phyloP scores from a whole-genome alignment of 2,329 filamentous ascomycete species.

The Ophiobolus disseminans region DNA sequence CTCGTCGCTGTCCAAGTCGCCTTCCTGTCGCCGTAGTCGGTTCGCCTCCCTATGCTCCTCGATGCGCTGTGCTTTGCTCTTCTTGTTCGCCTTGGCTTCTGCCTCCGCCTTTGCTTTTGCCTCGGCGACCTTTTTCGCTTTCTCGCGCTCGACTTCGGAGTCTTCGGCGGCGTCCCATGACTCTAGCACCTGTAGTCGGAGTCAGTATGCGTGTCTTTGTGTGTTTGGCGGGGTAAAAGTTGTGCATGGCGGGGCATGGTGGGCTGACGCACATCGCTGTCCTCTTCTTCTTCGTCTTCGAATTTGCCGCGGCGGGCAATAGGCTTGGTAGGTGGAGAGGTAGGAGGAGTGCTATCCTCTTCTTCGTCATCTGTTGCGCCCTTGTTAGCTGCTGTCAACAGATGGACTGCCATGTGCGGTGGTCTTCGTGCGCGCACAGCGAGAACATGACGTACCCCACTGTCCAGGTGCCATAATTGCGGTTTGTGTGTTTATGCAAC shows the following conservation, averaged over 20 bases:
- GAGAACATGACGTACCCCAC: slow-evolving; percentile 52
- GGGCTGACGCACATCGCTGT: slow-evolving; percentile 72
- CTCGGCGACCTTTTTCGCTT: slow-evolving; percentile 84
- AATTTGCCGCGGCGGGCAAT: slow-evolving; percentile 71
- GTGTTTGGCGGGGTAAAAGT: slow-evolving; percentile 24
- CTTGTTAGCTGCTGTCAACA: slow-evolving; percentile 23
- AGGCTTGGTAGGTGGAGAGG: slow-evolving; percentile 55
- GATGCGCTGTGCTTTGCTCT: slow-evolving; percentile 85
- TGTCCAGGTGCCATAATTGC: slow-evolving; percentile 48
- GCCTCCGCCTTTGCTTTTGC: slow-evolving; percentile 89
- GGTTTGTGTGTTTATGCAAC: slow-evolving; percentile 17
- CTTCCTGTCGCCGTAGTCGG: slow-evolving; percentile 64
- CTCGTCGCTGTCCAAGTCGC: slow-evolving; percentile 66
- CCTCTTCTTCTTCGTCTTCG: slow-evolving; percentile 89
- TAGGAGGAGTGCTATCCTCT: slow-evolving; percentile 61
- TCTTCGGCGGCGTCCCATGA: slow-evolving; percentile 98
- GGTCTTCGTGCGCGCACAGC: slow-evolving; percentile 23
- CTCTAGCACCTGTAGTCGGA: slow-evolving; percentile 75
- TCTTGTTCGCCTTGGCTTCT: slow-evolving; percentile 87
- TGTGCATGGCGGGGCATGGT: slow-evolving; percentile 21
- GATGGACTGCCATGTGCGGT: slow-evolving; percentile 3
- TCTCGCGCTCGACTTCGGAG: slow-evolving; percentile 95
- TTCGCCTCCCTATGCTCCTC: slow-evolving; percentile 73
- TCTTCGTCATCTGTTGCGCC: slow-evolving; percentile 59
- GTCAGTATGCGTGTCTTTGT: slow-evolving; percentile 27